Conservation (phyloP, 345 rosid genomes). For the Heritiera littoralis region DNA sequence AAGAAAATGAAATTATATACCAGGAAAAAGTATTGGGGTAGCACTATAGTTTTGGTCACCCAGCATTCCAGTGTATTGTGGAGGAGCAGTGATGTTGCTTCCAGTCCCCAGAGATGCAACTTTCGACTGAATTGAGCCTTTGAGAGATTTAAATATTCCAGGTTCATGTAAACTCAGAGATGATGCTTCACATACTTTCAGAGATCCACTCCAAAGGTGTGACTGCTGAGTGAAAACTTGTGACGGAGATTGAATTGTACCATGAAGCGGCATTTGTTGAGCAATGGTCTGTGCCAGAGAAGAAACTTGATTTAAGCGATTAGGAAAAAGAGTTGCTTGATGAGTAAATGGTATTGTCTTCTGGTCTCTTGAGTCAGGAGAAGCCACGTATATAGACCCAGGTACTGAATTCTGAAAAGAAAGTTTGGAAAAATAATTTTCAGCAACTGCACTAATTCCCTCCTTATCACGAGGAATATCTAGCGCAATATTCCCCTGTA, state of each 20-base stretch:
- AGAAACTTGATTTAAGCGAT: constrained; percentile 2
- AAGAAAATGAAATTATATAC: background rate
- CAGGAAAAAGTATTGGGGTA: background rate
- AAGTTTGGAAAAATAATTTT: background rate
- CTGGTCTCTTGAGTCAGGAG: background rate
- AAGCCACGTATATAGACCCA: background rate
- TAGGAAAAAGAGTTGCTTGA: background rate
- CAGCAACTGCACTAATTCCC: background rate
- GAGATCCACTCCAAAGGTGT: background rate
- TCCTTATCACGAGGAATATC: background rate
- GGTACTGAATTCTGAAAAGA: background rate
- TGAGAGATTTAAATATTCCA: background rate
- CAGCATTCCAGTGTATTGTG: constrained; percentile 5
- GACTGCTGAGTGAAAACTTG: background rate
- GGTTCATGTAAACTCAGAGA: background rate
- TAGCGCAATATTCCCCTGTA: background rate
- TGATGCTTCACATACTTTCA: background rate
- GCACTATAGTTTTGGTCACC: background rate
- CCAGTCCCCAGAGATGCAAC: background rate
- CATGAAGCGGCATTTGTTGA: background rate
- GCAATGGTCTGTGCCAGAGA: background rate
- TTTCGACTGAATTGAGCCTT: background rate
- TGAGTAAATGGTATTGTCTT: background rate
- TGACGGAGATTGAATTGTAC: background rate
- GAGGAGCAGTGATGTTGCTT: background rate